phyloP scores from a whole-genome alignment of 805 yeast species.

The Lipomyces yamanashiensis region DNA sequence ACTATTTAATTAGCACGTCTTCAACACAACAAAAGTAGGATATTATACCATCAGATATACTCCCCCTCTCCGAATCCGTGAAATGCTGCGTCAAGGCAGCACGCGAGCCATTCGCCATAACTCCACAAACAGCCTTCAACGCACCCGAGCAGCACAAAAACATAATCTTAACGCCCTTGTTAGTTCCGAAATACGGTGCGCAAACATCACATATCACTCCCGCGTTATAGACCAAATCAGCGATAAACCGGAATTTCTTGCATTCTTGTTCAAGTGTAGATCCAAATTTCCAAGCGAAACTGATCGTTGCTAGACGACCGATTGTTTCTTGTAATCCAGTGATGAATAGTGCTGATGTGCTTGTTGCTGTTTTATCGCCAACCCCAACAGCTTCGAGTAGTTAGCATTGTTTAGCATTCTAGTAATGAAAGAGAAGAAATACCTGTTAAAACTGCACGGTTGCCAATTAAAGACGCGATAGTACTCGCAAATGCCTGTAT shows the following conservation, averaged over 20 bases:
- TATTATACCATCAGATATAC: conserved; percentile 43
- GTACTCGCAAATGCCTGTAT: conserved; percentile 47
- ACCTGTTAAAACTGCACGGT: conserved; percentile 43
- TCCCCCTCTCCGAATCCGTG: conserved; percentile 44
- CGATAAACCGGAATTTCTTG: conserved; percentile 45
- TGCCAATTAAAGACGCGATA: conserved; percentile 45
- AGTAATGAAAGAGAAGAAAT: not conserved
- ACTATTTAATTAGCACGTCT: conserved; percentile 20
- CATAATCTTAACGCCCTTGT: conserved; percentile 34
- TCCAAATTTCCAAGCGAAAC: conserved; percentile 47
- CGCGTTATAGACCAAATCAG: conserved; percentile 46
- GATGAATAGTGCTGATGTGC: conserved; percentile 47
- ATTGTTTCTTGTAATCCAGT: conserved; percentile 46
- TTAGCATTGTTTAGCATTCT: not conserved
- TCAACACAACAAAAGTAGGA: not conserved
- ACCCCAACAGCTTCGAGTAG: conserved; percentile 45
- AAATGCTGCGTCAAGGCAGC: conserved; percentile 48
- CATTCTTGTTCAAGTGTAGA: conserved; percentile 46
- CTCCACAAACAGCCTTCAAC: conserved; percentile 45
- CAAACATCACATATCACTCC: conserved; percentile 45
- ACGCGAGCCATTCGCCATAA: conserved; percentile 47
- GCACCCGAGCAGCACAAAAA: conserved; percentile 45
- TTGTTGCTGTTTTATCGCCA: conserved; percentile 46
- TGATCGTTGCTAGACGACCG: conserved; percentile 47
- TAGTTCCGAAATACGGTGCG: conserved; percentile 43